A percentile compares a stretch with the other conserved stretches of the same genome.
phyloP scores from a whole-genome alignment of 148 eudicot genomes.

The Selenicereus undatus region DNA sequence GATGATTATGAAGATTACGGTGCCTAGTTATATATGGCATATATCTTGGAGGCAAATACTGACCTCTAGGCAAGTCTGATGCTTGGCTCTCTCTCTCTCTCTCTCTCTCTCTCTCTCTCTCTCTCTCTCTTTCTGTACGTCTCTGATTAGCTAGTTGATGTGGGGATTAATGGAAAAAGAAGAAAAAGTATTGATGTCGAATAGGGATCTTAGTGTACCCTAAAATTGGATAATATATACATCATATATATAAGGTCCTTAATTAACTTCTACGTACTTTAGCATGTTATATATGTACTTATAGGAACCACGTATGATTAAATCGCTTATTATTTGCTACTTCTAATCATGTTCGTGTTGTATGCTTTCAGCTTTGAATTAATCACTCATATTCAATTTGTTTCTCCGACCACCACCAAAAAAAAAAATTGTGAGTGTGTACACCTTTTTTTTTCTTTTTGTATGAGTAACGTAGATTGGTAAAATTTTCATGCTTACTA shows the following conservation, averaged over 20 bases:
- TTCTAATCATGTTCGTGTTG: neutral
- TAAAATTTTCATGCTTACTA: too few relatives aligned
- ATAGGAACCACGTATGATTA: neutral
- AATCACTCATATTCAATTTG: neutral
- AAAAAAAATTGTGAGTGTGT: too few relatives aligned
- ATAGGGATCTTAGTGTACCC: too few relatives aligned
- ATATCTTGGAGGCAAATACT: neutral
- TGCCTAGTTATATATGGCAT: neutral
- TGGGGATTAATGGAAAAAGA: neutral
- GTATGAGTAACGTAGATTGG: too few relatives aligned
- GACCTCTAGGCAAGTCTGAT: constrained; percentile 13
- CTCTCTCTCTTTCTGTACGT: neutral
- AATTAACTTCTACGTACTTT: neutral
- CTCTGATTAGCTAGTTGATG: neutral
- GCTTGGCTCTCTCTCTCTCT: constrained; percentile 10
- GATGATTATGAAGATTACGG: neutral
- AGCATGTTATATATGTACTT: neutral
- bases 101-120: neutral
- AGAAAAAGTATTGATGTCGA: too few relatives aligned
- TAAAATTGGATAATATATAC: neutral
- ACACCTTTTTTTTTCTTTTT: too few relatives aligned
- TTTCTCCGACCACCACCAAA: neutral
- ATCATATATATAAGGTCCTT: too few relatives aligned
- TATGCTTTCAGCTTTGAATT: neutral
- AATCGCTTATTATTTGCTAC: neutral